Evolutionary conservation across 805 yeast genomes (phyloP).

Genomic region (Wickerhamiella sergipiensis): DNA sequence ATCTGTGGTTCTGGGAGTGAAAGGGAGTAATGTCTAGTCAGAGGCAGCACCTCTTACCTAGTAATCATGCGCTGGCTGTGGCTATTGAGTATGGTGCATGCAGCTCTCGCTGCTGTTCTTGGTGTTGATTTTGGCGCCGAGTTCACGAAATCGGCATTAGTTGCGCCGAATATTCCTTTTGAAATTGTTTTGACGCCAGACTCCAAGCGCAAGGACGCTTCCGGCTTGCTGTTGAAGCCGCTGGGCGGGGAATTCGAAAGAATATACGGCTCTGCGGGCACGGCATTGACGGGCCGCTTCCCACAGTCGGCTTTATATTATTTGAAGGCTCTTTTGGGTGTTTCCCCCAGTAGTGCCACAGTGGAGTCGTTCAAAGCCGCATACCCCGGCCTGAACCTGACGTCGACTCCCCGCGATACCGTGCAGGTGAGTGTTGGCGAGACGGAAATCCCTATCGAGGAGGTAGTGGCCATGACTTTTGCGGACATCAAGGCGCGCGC

Average conservation of each 20-base stretch:
- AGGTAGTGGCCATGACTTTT: conserved; percentile 70
- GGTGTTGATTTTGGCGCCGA: conserved; percentile 88
- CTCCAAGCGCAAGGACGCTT: conserved; percentile 76
- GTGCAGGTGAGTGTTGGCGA: conserved; percentile 42
- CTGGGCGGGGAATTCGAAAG: conserved; percentile 32
- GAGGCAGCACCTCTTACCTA: background rate
- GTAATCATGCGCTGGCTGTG: conserved; percentile 1
- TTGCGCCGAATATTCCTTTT: conserved; percentile 82
- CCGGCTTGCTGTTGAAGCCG: conserved; percentile 52
- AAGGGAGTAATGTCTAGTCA: too few relatives aligned
- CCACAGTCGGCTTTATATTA: conserved; percentile 58
- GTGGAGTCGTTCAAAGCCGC: conserved; percentile 34
- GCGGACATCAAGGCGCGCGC: conserved; percentile 56
- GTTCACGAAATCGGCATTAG: conserved; percentile 70
- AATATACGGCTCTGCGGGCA: conserved; percentile 63
- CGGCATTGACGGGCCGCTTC: conserved; percentile 52
- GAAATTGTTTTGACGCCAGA: conserved; percentile 84
- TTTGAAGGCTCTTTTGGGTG: conserved; percentile 60
- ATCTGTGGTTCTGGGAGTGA: too few relatives aligned
- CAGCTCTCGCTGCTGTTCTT: conserved; percentile 45
- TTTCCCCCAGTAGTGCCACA: conserved; percentile 30
- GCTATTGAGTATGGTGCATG: conserved; percentile 1
- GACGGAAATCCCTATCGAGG: conserved; percentile 51
- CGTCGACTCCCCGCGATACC: conserved; percentile 35
- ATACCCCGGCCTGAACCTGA: conserved; percentile 48